A percentile compares a stretch with the other conserved stretches of the same genome.
Evolutionary conservation across 345 rosid genomes (phyloP).

Genomic region (Brassica rapa): DNA sequence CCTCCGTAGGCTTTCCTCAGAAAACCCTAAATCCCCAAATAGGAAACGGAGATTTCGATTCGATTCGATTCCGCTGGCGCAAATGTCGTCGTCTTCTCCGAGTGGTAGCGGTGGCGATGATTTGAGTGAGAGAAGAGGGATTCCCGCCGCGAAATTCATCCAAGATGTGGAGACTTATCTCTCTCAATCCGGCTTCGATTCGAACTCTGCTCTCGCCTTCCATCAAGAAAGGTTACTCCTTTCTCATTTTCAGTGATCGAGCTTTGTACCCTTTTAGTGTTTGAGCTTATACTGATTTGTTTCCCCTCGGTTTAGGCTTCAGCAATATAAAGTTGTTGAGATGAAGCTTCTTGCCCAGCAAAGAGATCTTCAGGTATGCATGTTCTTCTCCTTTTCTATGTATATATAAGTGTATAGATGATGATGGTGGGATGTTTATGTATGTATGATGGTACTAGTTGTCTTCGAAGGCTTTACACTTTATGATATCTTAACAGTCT

Average conservation of each 20-base stretch:
- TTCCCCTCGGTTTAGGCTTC: conserved; percentile 56
- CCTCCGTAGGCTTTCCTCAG: not conserved
- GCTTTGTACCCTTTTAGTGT: not conserved
- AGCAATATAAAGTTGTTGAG: conserved; percentile 81
- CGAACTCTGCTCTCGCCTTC: conserved; percentile 80
- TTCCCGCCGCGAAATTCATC: conserved; percentile 84
- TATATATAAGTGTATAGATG: not conserved
- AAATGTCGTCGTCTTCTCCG: conserved; percentile 45
- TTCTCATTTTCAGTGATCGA: not conserved
- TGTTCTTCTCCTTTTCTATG: not conserved
- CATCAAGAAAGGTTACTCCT: conserved; percentile 78
- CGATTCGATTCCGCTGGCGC: not conserved
- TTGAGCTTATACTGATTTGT: not conserved
- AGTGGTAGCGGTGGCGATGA: conserved; percentile 26
- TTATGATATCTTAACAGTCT: not conserved
- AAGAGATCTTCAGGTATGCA: conserved; percentile 66
- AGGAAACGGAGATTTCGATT: not conserved
- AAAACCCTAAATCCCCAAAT: conserved; percentile 37
- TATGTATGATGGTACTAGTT: not conserved
- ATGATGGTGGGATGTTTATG: not conserved
- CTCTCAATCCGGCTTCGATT: conserved; percentile 65
- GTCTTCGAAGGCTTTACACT: not conserved
- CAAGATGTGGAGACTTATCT: conserved; percentile 83
- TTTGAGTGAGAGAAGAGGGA: conserved; percentile 80
- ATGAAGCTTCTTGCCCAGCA: conserved; percentile 93